Evolutionary conservation across 495 filamentous ascomycete genomes (phyloP).

Genomic region (Trichoderma gamsii): DNA sequence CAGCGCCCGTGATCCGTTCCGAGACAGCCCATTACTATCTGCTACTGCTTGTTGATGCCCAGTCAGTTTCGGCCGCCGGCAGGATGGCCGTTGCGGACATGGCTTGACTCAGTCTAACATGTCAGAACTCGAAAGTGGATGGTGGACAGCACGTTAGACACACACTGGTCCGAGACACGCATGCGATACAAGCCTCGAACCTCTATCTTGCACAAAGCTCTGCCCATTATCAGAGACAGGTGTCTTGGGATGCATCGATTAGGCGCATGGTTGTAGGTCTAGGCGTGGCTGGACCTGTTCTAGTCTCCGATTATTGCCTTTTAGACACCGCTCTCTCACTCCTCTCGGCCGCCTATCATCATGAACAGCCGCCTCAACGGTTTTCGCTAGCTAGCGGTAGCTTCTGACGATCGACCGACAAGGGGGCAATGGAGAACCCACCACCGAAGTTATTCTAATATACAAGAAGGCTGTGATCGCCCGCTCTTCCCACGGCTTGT

Average conservation of each 20-base stretch:
- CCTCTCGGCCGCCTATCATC: slow-evolving; percentile 1
- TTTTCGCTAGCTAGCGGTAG: not conserved
- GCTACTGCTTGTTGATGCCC: not conserved
- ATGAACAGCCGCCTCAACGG: not conserved
- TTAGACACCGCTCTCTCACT: not conserved
- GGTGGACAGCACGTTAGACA: not conserved
- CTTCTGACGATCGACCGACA: not conserved
- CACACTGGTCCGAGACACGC: not conserved
- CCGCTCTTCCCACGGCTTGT: not conserved
- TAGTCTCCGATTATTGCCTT: slow-evolving; percentile 5
- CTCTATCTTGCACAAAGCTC: not conserved
- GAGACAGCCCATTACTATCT: not conserved
- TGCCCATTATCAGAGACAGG: not conserved
- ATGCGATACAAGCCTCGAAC: not conserved
- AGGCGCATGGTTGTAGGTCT: not conserved
- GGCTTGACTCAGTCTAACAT: not conserved
- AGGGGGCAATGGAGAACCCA: not conserved
- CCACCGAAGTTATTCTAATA: too few species aligned
- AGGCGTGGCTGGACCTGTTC: not conserved
- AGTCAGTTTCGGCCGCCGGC: not conserved
- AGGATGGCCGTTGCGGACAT: not conserved
- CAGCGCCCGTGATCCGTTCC: slow-evolving; percentile 1
- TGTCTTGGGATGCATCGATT: not conserved
- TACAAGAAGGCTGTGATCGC: not conserved
- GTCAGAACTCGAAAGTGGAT: not conserved